These are phyloP conservation scores for Podila verticillata DNA, from an alignment of 192 early-diverging fungal species.

Conservation along the genomic window DNA sequence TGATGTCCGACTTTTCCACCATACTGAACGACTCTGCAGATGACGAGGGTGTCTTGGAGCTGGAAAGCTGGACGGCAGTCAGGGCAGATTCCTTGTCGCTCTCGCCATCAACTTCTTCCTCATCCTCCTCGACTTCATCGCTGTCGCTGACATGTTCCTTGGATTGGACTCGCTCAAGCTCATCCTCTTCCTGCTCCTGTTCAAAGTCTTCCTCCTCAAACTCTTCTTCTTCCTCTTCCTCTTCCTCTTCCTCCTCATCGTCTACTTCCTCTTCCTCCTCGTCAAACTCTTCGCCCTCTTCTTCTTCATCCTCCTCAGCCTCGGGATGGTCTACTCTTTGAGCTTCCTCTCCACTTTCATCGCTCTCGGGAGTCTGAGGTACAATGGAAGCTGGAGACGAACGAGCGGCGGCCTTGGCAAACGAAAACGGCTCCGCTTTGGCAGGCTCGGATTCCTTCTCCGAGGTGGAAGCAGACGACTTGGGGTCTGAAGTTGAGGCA, in stretches of 20 bases:
- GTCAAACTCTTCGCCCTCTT: background rate
- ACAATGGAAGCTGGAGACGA: background rate
- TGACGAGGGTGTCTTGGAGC: background rate
- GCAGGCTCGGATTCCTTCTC: background rate
- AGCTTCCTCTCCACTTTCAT: constrained; percentile 5
- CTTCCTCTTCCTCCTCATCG: background rate
- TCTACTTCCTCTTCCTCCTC: background rate
- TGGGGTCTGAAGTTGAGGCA: background rate
- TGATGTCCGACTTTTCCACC: constrained; percentile 32
- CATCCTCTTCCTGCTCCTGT: constrained; percentile 1
- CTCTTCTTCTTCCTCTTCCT: constrained; percentile 1
- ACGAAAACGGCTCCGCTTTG: background rate
- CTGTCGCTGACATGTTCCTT: background rate
- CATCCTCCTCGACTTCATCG: background rate
- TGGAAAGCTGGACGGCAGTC: constrained; percentile 20
- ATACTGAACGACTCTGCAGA: constrained; percentile 21
- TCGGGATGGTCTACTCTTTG: background rate
- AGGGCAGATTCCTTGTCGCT: constrained; percentile 48
- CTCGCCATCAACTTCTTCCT: constrained; percentile 5
- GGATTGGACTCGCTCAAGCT: background rate
- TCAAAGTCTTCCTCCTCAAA: constrained; percentile 9
- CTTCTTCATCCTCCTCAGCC: constrained; percentile 5
- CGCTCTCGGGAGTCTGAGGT: constrained; percentile 4
- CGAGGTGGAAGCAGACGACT: background rate
- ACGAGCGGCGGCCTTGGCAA: background rate